Evolutionary conservation across 257 asterid species (phyloP).

Genomic region (Solanum piurae): DNA sequence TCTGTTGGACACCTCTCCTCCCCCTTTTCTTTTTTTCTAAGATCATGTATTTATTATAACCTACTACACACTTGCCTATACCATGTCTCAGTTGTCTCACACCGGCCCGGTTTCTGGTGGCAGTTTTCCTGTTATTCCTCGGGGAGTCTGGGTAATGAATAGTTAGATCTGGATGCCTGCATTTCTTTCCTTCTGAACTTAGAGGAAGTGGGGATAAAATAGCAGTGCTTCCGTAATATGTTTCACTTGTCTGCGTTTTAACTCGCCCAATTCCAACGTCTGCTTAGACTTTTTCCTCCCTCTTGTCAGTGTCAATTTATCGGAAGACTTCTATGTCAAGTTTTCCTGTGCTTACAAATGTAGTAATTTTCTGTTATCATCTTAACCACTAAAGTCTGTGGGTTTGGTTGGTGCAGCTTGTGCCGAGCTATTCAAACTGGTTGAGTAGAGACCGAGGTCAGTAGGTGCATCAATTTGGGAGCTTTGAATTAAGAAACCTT

Average conservation of each 20-base stretch:
- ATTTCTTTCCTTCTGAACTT: not conserved
- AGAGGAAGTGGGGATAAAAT: not conserved
- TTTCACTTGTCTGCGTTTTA: not conserved
- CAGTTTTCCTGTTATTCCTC: not conserved
- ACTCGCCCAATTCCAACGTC: not conserved
- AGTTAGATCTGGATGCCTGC: not conserved
- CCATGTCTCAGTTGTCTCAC: not conserved
- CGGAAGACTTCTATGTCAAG: not conserved
- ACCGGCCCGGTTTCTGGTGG: not conserved
- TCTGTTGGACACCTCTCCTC: not conserved
- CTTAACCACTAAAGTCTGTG: not conserved
- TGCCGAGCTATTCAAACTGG: constrained; percentile 65
- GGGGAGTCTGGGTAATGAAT: not conserved
- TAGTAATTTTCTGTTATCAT: not conserved
- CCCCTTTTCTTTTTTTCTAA: not conserved
- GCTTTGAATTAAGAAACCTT: constrained; percentile 29
- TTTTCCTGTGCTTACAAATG: not conserved
- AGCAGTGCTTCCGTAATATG: not conserved
- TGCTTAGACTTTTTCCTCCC: not conserved
- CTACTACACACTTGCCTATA: not conserved
- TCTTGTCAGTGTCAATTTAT: not conserved
- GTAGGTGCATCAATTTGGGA: constrained; percentile 35
- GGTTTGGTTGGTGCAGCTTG: constrained; percentile 31
- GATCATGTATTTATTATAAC: not conserved
- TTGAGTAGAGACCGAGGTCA: constrained; percentile 46